Base-by-base conservation (phyloP, 2,329 filamentous ascomycete species). In the Colletotrichum tanaceti region DNA sequence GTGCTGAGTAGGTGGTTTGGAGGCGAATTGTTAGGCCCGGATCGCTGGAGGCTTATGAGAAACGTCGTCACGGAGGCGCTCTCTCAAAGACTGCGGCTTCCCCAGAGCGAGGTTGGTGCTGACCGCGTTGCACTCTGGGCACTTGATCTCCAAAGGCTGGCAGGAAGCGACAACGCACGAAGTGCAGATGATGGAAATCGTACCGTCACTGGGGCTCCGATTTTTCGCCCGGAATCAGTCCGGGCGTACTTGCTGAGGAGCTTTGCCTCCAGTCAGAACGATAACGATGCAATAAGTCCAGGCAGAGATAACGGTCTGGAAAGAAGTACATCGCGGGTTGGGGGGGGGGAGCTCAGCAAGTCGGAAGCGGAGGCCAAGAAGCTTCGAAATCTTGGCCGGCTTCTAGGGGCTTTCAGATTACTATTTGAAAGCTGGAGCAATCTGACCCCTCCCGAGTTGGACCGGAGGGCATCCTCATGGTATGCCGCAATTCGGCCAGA, bases 401-500 rank as follows among this genome's bases (percentile, higher is more conserved):
- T 97, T 3, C 82, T 97, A 0, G 90, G 88, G 4, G 90, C 92
- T 0, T 81, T 97, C 65, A 87, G 94, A 70, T 76, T 93, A 22
- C 77, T 97, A 1, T 94, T 89, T 73, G 83, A 85, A 54, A 95
- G 92, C 70, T 97, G 93, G 94, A 84, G 85, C n/a, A 84, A 88
- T 38, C 77, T 97, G 41, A 84, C 79, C 32, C 79, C 81, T 4
- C 83, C 86, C 18, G 92, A 97, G 73, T 81, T 97, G 60, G 92
- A 97, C 75, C 85, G 85, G 70, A 86, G 89, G 68, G 92, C 93
- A 20, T 97, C 93, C 92, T 82, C 82, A 13, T 97, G 93, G 93
- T 97, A 97, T 78, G 83, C 91, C 1, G 85, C 87, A 24, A 88
- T 94, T 22, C 84, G 94, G 71, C 93, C 93, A 0, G 90, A 93